phyloP scores from a whole-genome alignment of 2,329 filamentous ascomycete genomes.

The Corinectria fuckeliana region DNA sequence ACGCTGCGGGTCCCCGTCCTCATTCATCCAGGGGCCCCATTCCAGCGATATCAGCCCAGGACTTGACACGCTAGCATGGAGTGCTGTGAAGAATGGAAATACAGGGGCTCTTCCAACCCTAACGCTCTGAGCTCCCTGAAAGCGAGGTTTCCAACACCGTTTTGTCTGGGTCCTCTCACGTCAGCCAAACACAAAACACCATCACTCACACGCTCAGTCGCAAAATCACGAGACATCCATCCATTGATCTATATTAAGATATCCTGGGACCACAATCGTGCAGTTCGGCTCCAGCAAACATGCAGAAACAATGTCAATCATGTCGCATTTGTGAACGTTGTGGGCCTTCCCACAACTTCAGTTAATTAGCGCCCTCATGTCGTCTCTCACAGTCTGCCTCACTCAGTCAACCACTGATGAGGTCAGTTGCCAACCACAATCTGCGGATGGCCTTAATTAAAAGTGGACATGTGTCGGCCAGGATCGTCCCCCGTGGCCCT shows the following conservation, averaged over 20 bases:
- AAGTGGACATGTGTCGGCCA: slow-evolving; percentile 27
- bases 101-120: background rate
- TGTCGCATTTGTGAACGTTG: background rate
- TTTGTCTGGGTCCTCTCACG: slow-evolving; percentile 5
- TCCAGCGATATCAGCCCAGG: slow-evolving; percentile 10
- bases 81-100: slow-evolving; percentile 6
- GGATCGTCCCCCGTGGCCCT: slow-evolving; percentile 19
- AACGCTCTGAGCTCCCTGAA: background rate
- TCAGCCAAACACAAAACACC: slow-evolving; percentile 9
- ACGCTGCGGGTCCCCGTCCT: slow-evolving; percentile 31
- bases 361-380: slow-evolving; percentile 24
- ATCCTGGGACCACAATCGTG: background rate
- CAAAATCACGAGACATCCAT: no score
- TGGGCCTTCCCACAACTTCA: slow-evolving; percentile 17
- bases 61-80: background rate
- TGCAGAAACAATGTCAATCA: background rate
- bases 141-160: slow-evolving; percentile 3
- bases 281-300: background rate
- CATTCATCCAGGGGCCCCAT: slow-evolving; percentile 22
- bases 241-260: slow-evolving; percentile 13
- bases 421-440: slow-evolving; percentile 7
- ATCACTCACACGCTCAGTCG: slow-evolving; percentile 2
- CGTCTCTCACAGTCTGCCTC: slow-evolving; percentile 2
- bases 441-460: slow-evolving; percentile 29
- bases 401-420: slow-evolving; percentile 14